Conservation (phyloP, 1,284 basidiomycete species). For the Trichosporon sp. region DNA sequence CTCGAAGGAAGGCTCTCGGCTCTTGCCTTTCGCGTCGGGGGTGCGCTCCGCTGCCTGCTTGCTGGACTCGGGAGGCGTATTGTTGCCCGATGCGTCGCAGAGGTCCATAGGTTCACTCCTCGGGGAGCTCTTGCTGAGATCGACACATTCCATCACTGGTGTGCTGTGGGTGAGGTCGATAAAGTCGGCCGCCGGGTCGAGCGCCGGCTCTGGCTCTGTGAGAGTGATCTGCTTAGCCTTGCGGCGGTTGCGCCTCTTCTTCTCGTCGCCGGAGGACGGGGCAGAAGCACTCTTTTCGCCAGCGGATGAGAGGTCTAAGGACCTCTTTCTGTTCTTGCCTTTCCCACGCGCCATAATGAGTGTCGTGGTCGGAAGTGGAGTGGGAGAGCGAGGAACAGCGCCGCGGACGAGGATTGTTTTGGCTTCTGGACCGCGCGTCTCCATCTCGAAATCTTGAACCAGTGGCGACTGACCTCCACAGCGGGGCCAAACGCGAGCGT, state of each 20-base stretch:
- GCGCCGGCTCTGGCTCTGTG: neutral
- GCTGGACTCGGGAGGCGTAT: neutral
- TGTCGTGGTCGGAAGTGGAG: neutral
- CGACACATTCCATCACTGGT: neutral
- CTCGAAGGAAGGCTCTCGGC: neutral
- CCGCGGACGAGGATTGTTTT: neutral
- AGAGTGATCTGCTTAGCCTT: neutral
- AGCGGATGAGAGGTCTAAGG: neutral
- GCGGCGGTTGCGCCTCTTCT: neutral
- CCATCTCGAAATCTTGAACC: constrained; percentile 5
- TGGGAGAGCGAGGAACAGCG: neutral
- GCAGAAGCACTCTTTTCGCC: neutral
- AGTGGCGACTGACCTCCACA: constrained; percentile 4
- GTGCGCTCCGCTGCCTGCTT: neutral
- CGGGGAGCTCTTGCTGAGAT: neutral
- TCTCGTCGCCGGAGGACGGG: neutral
- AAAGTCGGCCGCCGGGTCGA: constrained; percentile 2
- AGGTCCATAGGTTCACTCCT: neutral
- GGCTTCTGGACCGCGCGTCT: neutral
- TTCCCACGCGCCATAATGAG: neutral
- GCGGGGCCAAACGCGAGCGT: neutral
- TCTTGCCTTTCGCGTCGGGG: constrained; percentile 3
- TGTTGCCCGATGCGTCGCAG: neutral
- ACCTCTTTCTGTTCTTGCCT: neutral
- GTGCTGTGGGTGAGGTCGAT: constrained; percentile 4